A percentile compares a stretch with the other conserved stretches of the same genome.
Conservation (phyloP, 306 rosid genomes). For the Benincasa hispida region DNA sequence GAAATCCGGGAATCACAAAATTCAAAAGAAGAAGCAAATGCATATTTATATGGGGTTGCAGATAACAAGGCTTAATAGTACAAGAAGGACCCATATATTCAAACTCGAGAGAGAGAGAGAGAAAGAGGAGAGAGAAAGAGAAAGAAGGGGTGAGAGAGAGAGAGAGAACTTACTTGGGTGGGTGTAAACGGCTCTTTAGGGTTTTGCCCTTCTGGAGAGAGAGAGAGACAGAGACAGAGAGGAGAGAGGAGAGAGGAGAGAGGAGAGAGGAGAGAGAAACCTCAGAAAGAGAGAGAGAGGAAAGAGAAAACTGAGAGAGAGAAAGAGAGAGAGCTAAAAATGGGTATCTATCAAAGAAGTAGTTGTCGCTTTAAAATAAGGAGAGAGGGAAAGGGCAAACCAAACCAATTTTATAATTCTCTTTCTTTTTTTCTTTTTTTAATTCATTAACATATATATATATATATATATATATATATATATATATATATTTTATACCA, state of each 20-base stretch:
- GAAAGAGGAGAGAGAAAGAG: conserved; percentile 11
- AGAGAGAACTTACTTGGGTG: conserved; percentile 88
- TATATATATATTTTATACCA: not conserved
- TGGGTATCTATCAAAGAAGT: conserved; percentile 15
- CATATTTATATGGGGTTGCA: conserved; percentile 27
- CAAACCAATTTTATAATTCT: not conserved
- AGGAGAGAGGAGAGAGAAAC: conserved; percentile 47
- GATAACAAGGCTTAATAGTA: conserved; percentile 42
- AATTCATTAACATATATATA: not conserved
- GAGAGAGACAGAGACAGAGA: conserved; percentile 47
- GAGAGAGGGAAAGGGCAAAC: conserved; percentile 3
- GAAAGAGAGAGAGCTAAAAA: conserved; percentile 26
- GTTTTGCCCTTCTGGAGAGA: conserved; percentile 98
- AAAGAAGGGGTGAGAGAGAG: conserved; percentile 32
- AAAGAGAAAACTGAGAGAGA: conserved; percentile 27
- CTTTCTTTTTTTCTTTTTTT: not conserved
- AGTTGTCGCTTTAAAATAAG: conserved; percentile 12
- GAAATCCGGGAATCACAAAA: conserved; percentile 7
- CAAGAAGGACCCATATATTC: conserved; percentile 76
- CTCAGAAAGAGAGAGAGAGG: conserved; percentile 26
- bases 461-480: too few relatives aligned
- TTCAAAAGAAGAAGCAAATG: not conserved
- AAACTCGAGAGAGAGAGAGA: conserved; percentile 31
- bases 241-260: conserved; percentile 26
- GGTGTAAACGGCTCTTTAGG: conserved; percentile 99